Percentiles rank a stretch among this genome's conserved stretches.
phyloP scores from a whole-genome alignment of 208 protist genomes.

The Acanthamoeba royreba region DNA sequence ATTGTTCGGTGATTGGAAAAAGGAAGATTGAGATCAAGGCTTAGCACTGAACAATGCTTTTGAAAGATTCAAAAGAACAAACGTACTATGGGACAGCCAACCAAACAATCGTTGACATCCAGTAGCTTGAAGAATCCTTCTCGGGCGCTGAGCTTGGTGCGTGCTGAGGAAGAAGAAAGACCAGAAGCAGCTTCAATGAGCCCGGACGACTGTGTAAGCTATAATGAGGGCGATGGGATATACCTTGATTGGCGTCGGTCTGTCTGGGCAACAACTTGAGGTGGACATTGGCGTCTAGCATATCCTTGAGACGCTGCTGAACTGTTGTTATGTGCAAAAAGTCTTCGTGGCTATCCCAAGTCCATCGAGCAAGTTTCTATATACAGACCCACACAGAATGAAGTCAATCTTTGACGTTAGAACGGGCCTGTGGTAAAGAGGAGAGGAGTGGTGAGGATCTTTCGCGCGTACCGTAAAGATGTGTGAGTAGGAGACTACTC shows the following conservation, averaged over 20 bases:
- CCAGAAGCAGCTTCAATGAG: not conserved
- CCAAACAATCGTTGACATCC: not conserved
- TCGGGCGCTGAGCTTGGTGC: constrained; percentile 4
- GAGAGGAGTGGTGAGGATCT: not conserved
- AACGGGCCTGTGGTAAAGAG: too few relatives aligned
- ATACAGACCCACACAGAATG: not conserved
- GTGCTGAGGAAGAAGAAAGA: not conserved
- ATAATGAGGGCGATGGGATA: not conserved
- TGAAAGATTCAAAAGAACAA: not conserved
- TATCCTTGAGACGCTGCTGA: not conserved
- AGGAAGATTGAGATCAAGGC: not conserved
- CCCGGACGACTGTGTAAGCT: not conserved
- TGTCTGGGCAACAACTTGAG: not conserved
- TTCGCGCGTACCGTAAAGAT: not conserved
- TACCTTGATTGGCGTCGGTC: not conserved
- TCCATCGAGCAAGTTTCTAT: constrained; percentile 31
- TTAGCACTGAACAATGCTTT: too few relatives aligned
- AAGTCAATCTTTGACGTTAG: not conserved
- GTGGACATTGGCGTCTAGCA: not conserved
- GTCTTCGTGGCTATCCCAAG: constrained; percentile 38
- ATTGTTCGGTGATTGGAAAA: not conserved
- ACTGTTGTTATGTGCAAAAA: not conserved
- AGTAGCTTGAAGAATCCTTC: constrained; percentile 35
- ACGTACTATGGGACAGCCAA: constrained; percentile 17
- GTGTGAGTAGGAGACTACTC: not conserved